Conservation (phyloP, 352 stramenopile genomes). For the Phytophthora chlamydospora region DNA sequence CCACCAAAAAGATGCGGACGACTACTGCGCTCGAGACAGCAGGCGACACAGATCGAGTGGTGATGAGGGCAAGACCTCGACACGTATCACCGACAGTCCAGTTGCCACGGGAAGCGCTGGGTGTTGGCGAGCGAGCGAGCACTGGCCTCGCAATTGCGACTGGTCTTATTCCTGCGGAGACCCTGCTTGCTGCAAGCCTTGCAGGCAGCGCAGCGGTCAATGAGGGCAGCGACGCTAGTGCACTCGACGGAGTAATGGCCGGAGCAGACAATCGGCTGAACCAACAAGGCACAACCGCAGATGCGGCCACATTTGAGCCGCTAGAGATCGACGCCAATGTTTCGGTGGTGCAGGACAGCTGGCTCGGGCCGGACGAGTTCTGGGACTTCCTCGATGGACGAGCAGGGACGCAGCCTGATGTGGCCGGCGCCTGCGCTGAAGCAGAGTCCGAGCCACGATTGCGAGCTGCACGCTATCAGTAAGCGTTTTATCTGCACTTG, state of each 20-base stretch:
- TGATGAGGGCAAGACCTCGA: background rate
- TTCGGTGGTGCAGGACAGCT: conserved; percentile 29
- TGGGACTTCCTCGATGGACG: conserved; percentile 26
- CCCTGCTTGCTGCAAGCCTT: conserved; percentile 2
- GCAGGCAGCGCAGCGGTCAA: background rate
- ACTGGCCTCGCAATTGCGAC: conserved; percentile 2
- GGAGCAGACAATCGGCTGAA: conserved; percentile 7
- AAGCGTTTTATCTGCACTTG: conserved; percentile 8
- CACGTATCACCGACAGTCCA: conserved; percentile 29
- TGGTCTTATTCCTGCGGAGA: conserved; percentile 25
- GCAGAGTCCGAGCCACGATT: conserved; percentile 6
- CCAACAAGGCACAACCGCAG: conserved; percentile 2
- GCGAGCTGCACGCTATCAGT: conserved; percentile 5
- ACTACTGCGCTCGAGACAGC: background rate
- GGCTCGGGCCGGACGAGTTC: conserved; percentile 20
- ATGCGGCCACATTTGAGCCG: conserved; percentile 18
- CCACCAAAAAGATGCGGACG: conserved; percentile 29
- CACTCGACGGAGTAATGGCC: conserved; percentile 13
- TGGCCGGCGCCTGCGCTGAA: conserved; percentile 8
- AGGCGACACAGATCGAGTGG: conserved; percentile 19
- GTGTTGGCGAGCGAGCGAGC: background rate
- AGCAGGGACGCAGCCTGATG: conserved; percentile 4
- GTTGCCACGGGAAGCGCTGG: conserved; percentile 21
- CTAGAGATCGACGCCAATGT: conserved; percentile 15
- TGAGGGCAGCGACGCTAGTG: conserved; percentile 12